Conservation (phyloP, 2,329 filamentous ascomycete species). For the Alternaria panax region DNA sequence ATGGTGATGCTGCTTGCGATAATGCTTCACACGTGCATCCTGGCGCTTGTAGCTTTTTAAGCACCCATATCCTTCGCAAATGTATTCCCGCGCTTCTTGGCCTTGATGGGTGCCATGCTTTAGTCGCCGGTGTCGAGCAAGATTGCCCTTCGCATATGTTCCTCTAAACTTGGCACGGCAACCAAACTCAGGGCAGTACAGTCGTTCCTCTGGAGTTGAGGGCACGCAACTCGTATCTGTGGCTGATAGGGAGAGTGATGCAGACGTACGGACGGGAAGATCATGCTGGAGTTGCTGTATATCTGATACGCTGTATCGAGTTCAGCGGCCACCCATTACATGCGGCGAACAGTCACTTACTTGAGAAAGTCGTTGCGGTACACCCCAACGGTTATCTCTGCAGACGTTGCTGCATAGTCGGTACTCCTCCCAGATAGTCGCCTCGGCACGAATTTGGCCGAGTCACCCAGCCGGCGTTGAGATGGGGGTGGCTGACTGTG, state of each 20-base stretch:
- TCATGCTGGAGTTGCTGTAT: neutral
- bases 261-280: neutral
- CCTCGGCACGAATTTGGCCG: neutral
- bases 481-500: neutral
- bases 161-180: slow-evolving; percentile 2
- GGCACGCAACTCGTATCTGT: neutral
- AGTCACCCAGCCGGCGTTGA: neutral
- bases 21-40: slow-evolving; percentile 19
- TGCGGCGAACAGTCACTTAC: neutral
- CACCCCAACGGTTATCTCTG: no score
- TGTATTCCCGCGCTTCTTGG: neutral
- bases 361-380: no score
- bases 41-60: slow-evolving; percentile 7
- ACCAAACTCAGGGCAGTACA: neutral
- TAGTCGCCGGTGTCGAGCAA: slow-evolving; percentile 1
- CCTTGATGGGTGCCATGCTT: neutral
- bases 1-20: slow-evolving; percentile 6
- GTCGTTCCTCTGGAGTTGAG: fast-evolving
- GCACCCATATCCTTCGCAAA: slow-evolving; percentile 1
- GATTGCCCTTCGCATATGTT: slow-evolving; percentile 1
- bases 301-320: neutral
- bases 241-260: neutral
- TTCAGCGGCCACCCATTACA: neutral
- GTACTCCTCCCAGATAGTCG: fast-evolving
- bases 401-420: no score